phyloP scores from a whole-genome alignment of 345 rosid genomes.

The Rhodomyrtus tomentosa region DNA sequence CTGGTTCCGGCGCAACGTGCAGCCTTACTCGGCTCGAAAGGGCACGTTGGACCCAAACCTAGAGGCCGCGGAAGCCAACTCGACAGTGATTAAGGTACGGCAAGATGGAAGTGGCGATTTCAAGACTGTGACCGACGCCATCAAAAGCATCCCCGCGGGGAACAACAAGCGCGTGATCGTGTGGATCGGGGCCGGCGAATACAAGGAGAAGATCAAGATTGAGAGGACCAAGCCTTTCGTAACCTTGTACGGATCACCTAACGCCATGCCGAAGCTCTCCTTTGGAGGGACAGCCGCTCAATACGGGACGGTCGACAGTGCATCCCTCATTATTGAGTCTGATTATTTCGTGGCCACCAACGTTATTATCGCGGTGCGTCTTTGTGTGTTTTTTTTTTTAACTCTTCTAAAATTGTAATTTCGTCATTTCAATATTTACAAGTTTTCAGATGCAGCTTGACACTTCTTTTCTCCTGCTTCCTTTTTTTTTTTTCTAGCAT shows the following conservation, averaged over 20 bases:
- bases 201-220: conserved; percentile 42
- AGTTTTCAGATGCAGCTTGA: not conserved
- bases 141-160: conserved; percentile 24
- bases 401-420: not conserved
- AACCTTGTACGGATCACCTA: conserved; percentile 35
- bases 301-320: conserved; percentile 61
- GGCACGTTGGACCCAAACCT: conserved; percentile 33
- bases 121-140: conserved; percentile 38
- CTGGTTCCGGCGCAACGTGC: conserved; percentile 34
- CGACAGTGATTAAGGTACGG: conserved; percentile 24
- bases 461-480: not conserved
- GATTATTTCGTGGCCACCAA: conserved; percentile 57
- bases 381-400: not conserved
- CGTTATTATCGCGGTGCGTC: conserved; percentile 30
- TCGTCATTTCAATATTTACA: not conserved
- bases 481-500: too few relatives aligned
- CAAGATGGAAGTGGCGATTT: conserved; percentile 39
- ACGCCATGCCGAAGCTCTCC: conserved; percentile 19
- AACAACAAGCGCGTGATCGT: conserved; percentile 44
- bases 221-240: conserved; percentile 29
- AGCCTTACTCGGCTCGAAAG: conserved; percentile 17
- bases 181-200: conserved; percentile 34
- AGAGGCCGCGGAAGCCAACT: conserved; percentile 23
- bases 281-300: conserved; percentile 33
- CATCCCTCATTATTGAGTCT: conserved; percentile 35